Evolutionary conservation across 495 filamentous ascomycete species (phyloP).

Genomic region (Podospora fimiseda): DNA sequence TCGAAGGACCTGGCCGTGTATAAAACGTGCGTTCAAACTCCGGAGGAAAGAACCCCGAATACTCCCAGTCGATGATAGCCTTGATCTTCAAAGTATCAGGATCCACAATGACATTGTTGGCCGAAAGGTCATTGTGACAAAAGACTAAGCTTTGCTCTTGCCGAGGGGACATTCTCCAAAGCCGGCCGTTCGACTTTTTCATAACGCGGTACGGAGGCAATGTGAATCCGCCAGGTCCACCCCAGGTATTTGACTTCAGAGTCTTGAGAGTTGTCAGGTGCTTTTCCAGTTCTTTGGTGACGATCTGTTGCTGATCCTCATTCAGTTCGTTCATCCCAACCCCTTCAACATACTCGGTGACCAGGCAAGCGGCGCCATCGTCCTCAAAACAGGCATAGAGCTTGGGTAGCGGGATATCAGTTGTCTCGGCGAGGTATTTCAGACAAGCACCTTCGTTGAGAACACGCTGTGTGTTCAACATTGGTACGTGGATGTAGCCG

Average conservation of each 20-base stretch:
- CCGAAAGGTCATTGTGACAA: slow-evolving; percentile 11
- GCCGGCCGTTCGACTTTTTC: slow-evolving; percentile 7
- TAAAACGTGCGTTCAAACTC: slow-evolving; percentile 10
- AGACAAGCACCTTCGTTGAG: slow-evolving; percentile 12
- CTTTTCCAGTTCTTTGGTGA: slow-evolving; percentile 3
- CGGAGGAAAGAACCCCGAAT: slow-evolving; percentile 11
- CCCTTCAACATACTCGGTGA: slow-evolving; percentile 9
- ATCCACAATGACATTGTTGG: slow-evolving; percentile 12
- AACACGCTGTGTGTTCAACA: no score
- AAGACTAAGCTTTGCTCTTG: slow-evolving; percentile 8
- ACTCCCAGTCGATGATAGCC: slow-evolving; percentile 14
- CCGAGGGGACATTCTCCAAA: neutral
- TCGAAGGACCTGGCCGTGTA: slow-evolving; percentile 4
- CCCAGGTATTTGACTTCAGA: slow-evolving; percentile 3
- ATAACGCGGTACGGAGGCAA: slow-evolving; percentile 11
- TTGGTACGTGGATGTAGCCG: no score
- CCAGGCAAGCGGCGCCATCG: slow-evolving; percentile 12
- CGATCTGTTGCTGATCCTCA: slow-evolving; percentile 4
- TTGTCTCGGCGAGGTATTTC: slow-evolving; percentile 3
- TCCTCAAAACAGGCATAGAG: slow-evolving; percentile 10
- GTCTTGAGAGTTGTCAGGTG: slow-evolving; percentile 6
- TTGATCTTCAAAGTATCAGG: slow-evolving; percentile 10
- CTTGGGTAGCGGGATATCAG: slow-evolving; percentile 8
- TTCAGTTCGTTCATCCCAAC: slow-evolving; percentile 11
- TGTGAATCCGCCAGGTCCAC: slow-evolving; percentile 10